phyloP scores from a whole-genome alignment of 2,329 filamentous ascomycete genomes.

The Pseudogymnoascus pannorum region DNA sequence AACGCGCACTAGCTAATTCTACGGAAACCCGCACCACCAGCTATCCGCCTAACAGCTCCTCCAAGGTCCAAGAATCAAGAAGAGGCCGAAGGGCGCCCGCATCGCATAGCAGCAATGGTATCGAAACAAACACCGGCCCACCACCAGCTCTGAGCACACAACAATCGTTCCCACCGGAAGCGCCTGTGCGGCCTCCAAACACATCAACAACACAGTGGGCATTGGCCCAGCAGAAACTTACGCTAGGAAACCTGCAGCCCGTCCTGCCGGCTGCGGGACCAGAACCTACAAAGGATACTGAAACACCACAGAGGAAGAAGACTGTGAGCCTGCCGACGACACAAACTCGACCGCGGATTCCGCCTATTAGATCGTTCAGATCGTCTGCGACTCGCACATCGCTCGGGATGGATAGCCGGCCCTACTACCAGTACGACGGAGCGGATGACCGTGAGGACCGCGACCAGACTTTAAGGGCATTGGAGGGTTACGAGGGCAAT shows the following conservation, averaged over 20 bases:
- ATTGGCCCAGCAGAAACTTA: slow-evolving; percentile 10
- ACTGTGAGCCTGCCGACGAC: background rate
- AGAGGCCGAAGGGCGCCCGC: background rate
- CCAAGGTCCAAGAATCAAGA: background rate
- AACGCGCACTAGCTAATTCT: slow-evolving; percentile 8
- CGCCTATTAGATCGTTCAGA: slow-evolving; percentile 13
- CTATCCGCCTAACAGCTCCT: slow-evolving; percentile 3
- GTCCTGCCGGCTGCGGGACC: background rate
- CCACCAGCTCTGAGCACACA: slow-evolving; percentile 11
- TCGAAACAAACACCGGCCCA: slow-evolving; percentile 9
- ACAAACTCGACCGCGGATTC: background rate
- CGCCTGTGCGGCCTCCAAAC: slow-evolving; percentile 2
- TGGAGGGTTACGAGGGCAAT: slow-evolving; percentile 11
- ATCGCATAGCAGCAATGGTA: slow-evolving; percentile 13
- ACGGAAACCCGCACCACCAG: background rate
- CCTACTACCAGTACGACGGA: slow-evolving; percentile 2
- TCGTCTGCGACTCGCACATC: slow-evolving; percentile 8
- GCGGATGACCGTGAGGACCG: slow-evolving; percentile 13
- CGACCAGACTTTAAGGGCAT: slow-evolving; percentile 16
- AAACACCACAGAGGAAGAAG: background rate
- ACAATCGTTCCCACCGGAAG: background rate
- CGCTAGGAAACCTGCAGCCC: background rate
- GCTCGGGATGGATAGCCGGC: slow-evolving; percentile 6
- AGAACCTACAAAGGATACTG: background rate
- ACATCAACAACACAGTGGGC: slow-evolving; percentile 10